phyloP scores from a whole-genome alignment of 2,329 filamentous ascomycete genomes.

The Blastomyces silverae region DNA sequence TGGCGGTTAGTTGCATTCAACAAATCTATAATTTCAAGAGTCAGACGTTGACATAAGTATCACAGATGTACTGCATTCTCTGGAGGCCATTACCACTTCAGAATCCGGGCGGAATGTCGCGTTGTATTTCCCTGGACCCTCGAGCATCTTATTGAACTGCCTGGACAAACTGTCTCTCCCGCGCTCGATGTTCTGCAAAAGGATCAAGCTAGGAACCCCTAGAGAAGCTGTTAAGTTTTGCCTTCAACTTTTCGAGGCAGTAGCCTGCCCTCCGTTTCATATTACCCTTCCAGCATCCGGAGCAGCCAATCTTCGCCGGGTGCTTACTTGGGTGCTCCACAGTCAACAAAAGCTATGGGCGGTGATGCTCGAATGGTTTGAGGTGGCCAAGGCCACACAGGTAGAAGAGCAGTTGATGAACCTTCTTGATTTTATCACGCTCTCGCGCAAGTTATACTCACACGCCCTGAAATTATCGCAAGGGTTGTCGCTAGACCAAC shows the following conservation, averaged over 20 bases:
- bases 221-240: conserved; percentile 25
- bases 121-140: conserved; percentile 27
- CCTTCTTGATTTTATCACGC: conserved; percentile 28
- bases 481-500: conserved; percentile 25
- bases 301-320: conserved; percentile 28
- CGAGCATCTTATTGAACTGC: conserved; percentile 27
- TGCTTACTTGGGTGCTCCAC: conserved; percentile 32
- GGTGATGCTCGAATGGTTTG: conserved; percentile 28
- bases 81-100: conserved; percentile 33
- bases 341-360: conserved; percentile 32
- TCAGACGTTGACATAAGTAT: conserved; percentile 10
- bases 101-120: conserved; percentile 16
- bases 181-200: conserved; percentile 26
- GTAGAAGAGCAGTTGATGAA: conserved; percentile 21
- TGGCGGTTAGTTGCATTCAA: conserved; percentile 31
- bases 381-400: conserved; percentile 18
- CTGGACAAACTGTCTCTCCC: conserved; percentile 32
- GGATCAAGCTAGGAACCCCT: conserved; percentile 28
- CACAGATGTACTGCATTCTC: conserved; percentile 42
- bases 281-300: conserved; percentile 20
- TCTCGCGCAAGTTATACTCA: conserved; percentile 24
- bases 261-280: conserved; percentile 22
- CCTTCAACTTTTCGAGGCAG: conserved; percentile 30
- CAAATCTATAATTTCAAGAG: neutral
- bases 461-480: conserved; percentile 22